Percentiles rank a stretch among this genome's conserved stretches.
Conservation (phyloP, 2,329 filamentous ascomycete species). For the Xylariaceae sp. region DNA sequence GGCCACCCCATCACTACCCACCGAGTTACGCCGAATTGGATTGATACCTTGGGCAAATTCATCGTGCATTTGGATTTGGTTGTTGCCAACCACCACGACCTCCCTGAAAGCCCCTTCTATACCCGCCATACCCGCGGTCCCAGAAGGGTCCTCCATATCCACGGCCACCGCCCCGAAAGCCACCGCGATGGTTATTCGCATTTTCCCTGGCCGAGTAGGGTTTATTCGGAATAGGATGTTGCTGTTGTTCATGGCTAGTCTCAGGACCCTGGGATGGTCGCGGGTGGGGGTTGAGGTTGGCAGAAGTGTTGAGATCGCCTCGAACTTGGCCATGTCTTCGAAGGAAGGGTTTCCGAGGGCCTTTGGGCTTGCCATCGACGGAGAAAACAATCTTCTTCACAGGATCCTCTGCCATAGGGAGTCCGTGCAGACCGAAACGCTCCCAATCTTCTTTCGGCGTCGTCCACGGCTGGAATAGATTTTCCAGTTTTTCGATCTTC, state of each 20-base stretch:
- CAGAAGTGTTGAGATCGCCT: constrained; percentile 9
- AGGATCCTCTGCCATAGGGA: constrained; percentile 62
- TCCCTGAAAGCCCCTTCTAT: constrained; percentile 24
- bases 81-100: constrained; percentile 23
- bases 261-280: neutral
- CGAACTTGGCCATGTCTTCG: constrained; percentile 30
- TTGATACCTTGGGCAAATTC: neutral
- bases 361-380: constrained; percentile 46
- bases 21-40: too few relatives aligned
- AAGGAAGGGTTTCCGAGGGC: constrained; percentile 30
- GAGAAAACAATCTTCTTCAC: constrained; percentile 60
- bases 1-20: too few relatives aligned
- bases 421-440: constrained; percentile 48
- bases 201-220: constrained; percentile 3
- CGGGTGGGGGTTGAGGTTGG: constrained; percentile 11
- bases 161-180: constrained; percentile 23
- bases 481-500: constrained; percentile 44
- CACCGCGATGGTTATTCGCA: constrained; percentile 17
- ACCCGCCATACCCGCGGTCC: constrained; percentile 22
- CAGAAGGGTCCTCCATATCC: constrained; percentile 22
- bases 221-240: constrained; percentile 2
- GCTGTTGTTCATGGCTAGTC: neutral
- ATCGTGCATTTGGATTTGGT: constrained; percentile 9
- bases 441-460: constrained; percentile 53
- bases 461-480: constrained; percentile 68